Evolutionary conservation across 805 yeast genomes (phyloP).

Genomic region (Candida maltosa): DNA sequence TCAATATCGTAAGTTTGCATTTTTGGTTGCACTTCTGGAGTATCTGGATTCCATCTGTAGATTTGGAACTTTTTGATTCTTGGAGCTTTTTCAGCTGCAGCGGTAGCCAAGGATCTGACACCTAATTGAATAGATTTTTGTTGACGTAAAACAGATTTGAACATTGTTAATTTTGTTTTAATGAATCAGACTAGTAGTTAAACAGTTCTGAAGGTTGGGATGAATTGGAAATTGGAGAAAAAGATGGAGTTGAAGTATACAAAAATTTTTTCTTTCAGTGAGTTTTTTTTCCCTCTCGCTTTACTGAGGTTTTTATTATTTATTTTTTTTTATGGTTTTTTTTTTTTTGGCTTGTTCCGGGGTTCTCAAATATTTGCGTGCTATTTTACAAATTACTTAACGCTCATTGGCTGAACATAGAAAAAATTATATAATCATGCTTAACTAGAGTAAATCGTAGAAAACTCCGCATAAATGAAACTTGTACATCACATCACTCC

Average conservation of each 20-base stretch:
- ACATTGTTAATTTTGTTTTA: constrained; percentile 3
- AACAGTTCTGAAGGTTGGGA: background rate
- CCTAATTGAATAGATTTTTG: constrained; percentile 4
- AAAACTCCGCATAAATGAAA: no score
- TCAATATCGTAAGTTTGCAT: constrained; percentile 83
- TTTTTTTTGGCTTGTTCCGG: constrained; percentile 1
- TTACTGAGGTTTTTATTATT: background rate
- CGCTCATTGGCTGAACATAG: constrained; percentile 6
- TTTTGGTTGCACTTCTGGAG: constrained; percentile 87
- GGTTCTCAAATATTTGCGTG: background rate
- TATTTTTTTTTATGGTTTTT: background rate
- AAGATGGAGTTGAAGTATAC: background rate
- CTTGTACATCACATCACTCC: no score
- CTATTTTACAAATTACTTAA: constrained; percentile 5
- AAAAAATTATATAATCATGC: no score
- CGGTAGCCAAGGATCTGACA: constrained; percentile 44
- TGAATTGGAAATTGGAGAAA: background rate
- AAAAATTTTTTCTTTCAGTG: background rate
- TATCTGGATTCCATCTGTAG: constrained; percentile 98
- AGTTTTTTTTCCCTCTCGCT: constrained; percentile 1
- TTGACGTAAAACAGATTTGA: constrained; percentile 11
- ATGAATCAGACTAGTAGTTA: no score
- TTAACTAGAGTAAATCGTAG: no score
- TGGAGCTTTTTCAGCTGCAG: constrained; percentile 48
- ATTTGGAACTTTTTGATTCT: constrained; percentile 82